Evolutionary conservation across 495 filamentous ascomycete genomes (phyloP), one percentile per base, ranked within the genome.

Genomic region (Penicillium simplicissimum): DNA sequence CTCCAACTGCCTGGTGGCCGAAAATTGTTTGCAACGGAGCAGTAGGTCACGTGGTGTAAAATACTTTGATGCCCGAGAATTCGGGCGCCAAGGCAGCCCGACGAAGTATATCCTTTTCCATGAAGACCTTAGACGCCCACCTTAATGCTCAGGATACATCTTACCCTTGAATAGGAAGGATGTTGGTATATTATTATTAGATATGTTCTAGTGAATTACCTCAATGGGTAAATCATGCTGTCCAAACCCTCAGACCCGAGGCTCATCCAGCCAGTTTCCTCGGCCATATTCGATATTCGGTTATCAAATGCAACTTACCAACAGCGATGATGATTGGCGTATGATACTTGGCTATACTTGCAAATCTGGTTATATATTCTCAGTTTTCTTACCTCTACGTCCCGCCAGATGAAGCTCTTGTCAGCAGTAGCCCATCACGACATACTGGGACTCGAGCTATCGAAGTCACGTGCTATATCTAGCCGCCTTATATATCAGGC

Each of bases 1-100:
- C 8, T 37, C 45, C 15, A 51, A 47, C 33, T 21, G 40, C 8
- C 38, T 36, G 28, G 31, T 61, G 55, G 42, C 71, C 66, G 71
- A 71, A 78, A 79, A 77, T 74, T 77, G 66, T 76, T 76, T 71
- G 64, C 62, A 63, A 42, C n/a, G 14, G 34, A 53, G 17, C 17
- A 34, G 56, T 17, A 1, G 17, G 35, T 58, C 64, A 48, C 62
- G 56, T 40, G 37, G 14, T 40, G 14, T 6, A 3, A 4, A 31
- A 4, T 21, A 4, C 9, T 42, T 23, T 1, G 0, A 9, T 23
- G 42, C 42, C 42, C 8, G 17, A 45, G 21, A 21, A 23, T 9
- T 23, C 17, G 9, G 42, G 42, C 42, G 42, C 10, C 17, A 4
- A 21, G 42, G 42, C 42, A 45, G 8, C 42, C n/a, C 3, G 1